Base-by-base conservation (phyloP, 768 basidiomycete species). In the Xerocomus spinulosus region DNA sequence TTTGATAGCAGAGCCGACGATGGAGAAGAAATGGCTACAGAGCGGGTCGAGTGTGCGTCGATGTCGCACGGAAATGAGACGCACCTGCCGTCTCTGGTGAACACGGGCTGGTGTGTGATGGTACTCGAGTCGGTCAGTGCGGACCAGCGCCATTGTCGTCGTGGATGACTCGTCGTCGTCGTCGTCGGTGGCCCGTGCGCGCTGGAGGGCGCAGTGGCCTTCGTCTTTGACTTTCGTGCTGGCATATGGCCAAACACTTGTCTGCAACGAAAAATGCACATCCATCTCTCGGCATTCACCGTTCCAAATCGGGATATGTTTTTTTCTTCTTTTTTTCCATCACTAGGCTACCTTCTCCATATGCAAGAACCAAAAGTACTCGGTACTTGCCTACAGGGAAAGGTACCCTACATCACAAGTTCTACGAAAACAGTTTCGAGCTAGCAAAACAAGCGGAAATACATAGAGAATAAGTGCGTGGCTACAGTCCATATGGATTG, bases 31-130 rank as follows among this genome's bases (percentile, higher is more conserved):
- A 70, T 95, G 90, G 61, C 95, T 89, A 47, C 32, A 50, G 18
- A 44, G 39, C 44, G 28, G 6, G 51, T 64, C 44, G 39, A 48
- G 21, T 37, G 46, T 15, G 30, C 15, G 29, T 51, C 53, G 48
- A 56, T 38, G 59, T 45, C 40, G 48, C 28, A 47, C 14, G 26
- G 17, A 32, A 49, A 23, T 37, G 38, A 35, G 42, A 60, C 71
- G 50, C 62, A 92, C 93, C 82, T 83, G 69, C 89, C 89, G 68
- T 97, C 92, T 65, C 77, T 86, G 24, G 92, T 91, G 67, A 93
- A 92, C 53, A 92, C 70, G 30, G 90, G 85, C 5, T 88, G 78
- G 32, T 77, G 75, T 52, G 71, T 77, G 55, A 77, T 85, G 36
- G 79, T 75, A 44, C 75, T 76, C 9, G 82, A 74, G 67, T 89